Base-by-base conservation (phyloP, 139 green algal genomes). In the Chlamydomonas schloesseri region DNA sequence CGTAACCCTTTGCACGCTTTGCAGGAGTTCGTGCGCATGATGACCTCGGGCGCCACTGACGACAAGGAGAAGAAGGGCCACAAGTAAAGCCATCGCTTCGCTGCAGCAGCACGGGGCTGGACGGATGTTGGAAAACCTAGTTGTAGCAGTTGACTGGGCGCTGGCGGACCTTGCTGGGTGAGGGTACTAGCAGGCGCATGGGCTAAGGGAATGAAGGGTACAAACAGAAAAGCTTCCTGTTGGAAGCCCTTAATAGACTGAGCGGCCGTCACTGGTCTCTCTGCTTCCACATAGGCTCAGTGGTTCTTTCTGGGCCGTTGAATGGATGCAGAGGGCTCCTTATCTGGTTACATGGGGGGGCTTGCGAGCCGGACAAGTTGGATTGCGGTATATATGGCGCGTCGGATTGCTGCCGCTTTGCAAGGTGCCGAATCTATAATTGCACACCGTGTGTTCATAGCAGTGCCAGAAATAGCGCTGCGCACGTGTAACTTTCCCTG, bases 1-100 rank as follows among this genome's bases (percentile, higher is more conserved):
- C n/a, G n/a, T n/a, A n/a, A n/a, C n/a, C n/a, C n/a, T n/a, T n/a
- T 3, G 33, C 29, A 46, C 50, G 8, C 2, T 65, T 6, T 53
- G 20, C 55, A 82, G 67, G 67, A 77, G 31, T 78, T 78, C 24
- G 80, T 86, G 46, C 65, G 73, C n/a, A 87, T 87, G 81, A 79
- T 79, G 81, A 78, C 69, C 1, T 71, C 62, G 3, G 23, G 60
- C 21, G 60, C 8, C 26, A 72, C 47, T 34, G 17, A 8, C 53
- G 69, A 80, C 33, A 71, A 80, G 34, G 17, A 53, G 24, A 21
- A 72, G 14, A 17, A 65, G 8, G 26, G 3, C 11, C 42, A 60
- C 46, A 68, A 67, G 50, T 81, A 47, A 68, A 29, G 17, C 46
- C 15, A 14, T 31, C 31, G 6, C 28, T 21, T 73, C 6, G 31